Conservation (phyloP, 306 rosid species). For the Dalbergia oliveri region DNA sequence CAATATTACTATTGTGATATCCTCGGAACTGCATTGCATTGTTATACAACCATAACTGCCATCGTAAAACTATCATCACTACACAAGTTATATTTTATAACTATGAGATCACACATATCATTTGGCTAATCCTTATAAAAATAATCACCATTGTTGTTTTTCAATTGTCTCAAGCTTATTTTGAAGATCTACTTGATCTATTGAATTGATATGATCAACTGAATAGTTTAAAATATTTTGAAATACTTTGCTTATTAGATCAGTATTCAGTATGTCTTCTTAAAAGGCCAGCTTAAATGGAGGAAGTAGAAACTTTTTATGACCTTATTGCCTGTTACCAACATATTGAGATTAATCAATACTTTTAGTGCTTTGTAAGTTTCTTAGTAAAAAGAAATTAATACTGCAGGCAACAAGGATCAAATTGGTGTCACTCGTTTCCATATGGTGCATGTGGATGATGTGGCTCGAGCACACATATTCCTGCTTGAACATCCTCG, state of each 20-base stretch:
- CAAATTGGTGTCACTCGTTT: conserved; percentile 41
- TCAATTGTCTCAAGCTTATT: not conserved
- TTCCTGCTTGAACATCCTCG: conserved; percentile 63
- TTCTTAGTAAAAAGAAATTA: not conserved
- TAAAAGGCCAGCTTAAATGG: not conserved
- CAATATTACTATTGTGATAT: too few relatives aligned
- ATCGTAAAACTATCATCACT: too few relatives aligned
- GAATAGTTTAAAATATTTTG: too few relatives aligned
- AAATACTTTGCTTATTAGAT: too few relatives aligned
- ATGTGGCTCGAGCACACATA: conserved; percentile 66
- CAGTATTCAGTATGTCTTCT: too few relatives aligned
- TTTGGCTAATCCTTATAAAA: not conserved
- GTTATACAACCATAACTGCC: too few relatives aligned
- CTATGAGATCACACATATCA: not conserved
- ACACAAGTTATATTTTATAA: not conserved
- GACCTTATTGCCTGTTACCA: too few relatives aligned
- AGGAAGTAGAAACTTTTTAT: not conserved
- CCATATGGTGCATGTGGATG: conserved; percentile 70
- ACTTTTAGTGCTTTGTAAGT: not conserved
- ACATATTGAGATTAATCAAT: too few relatives aligned
- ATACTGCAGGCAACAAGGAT: conserved; percentile 51
- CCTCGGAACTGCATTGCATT: too few relatives aligned
- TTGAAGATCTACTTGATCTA: not conserved
- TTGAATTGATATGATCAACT: too few relatives aligned
- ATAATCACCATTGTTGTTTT: not conserved